Percentiles rank a stretch among this genome's conserved stretches.
phyloP scores from a whole-genome alignment of 352 stramenopile species.

The Phytophthora parvispora region DNA sequence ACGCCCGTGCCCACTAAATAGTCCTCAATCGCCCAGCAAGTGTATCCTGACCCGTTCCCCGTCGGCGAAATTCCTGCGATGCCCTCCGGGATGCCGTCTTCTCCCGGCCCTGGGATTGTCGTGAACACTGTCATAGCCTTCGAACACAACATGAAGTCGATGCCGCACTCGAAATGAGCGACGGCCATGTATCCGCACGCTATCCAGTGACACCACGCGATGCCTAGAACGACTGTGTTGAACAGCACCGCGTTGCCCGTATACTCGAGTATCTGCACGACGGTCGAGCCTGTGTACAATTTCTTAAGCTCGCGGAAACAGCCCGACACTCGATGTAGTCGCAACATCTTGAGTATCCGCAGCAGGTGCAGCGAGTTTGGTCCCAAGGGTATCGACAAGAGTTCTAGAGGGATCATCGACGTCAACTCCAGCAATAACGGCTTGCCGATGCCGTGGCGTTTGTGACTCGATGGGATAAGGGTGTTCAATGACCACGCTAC shows the following conservation, averaged over 20 bases:
- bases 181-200: slow-evolving; percentile 77
- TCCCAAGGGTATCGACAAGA: slow-evolving; percentile 49
- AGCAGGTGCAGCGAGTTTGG: slow-evolving; percentile 70
- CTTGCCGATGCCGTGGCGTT: slow-evolving; percentile 40
- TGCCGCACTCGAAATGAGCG: slow-evolving; percentile 73
- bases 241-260: slow-evolving; percentile 66
- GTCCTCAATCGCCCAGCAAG: slow-evolving; percentile 80
- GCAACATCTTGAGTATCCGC: slow-evolving; percentile 60
- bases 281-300: slow-evolving; percentile 42
- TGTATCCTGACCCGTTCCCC: slow-evolving; percentile 35
- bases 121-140: slow-evolving; percentile 30
- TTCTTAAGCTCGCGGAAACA: slow-evolving; percentile 64
- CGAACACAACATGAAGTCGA: slow-evolving; percentile 60
- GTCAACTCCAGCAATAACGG: slow-evolving; percentile 56
- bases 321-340: slow-evolving; percentile 56
- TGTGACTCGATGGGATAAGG: slow-evolving; percentile 46
- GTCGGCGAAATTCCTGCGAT: slow-evolving; percentile 26
- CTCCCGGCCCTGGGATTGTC: slow-evolving; percentile 15
- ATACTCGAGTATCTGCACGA: slow-evolving; percentile 68
- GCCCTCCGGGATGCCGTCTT: slow-evolving; percentile 15
- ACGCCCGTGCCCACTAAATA: slow-evolving; percentile 57
- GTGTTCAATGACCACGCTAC: slow-evolving; percentile 77
- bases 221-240: slow-evolving; percentile 52
- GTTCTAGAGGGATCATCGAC: slow-evolving; percentile 62
- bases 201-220: slow-evolving; percentile 65